Evolutionary conservation across 306 rosid species (phyloP).

Genomic region (Myrica gale): DNA sequence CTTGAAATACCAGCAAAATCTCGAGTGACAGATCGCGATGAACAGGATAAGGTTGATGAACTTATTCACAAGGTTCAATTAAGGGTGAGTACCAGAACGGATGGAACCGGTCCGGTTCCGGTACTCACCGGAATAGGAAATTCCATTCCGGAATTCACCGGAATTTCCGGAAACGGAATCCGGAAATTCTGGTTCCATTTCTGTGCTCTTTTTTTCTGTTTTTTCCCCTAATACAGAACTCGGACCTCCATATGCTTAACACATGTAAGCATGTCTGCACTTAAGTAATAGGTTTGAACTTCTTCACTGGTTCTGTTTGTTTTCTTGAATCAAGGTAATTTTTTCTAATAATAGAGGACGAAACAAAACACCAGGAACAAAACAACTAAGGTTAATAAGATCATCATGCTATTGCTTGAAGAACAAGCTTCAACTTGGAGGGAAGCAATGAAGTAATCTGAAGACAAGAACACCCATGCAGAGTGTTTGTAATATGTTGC

Average conservation of each 20-base stretch:
- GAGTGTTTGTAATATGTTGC: background rate
- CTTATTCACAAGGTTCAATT: background rate
- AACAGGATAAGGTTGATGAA: background rate
- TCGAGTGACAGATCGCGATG: background rate
- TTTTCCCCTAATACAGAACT: no score
- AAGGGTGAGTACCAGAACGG: no score
- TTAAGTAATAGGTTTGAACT: background rate
- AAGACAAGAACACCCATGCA: background rate
- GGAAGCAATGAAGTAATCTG: background rate
- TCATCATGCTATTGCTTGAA: background rate
- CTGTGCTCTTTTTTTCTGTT: no score
- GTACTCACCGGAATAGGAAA: no score
- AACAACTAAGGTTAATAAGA: background rate
- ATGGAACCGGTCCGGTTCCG: no score
- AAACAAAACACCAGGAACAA: background rate
- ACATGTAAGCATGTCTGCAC: constrained; percentile 9
- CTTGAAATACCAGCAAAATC: background rate
- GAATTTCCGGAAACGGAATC: no score
- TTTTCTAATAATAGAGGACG: background rate
- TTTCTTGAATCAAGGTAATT: background rate
- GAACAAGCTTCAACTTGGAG: background rate
- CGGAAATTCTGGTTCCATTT: no score
- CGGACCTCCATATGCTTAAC: background rate
- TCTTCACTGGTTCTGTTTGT: background rate
- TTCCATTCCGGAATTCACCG: no score